Evolutionary conservation across 1,284 basidiomycete species (phyloP).

Genomic region (Puccinia coronata): DNA sequence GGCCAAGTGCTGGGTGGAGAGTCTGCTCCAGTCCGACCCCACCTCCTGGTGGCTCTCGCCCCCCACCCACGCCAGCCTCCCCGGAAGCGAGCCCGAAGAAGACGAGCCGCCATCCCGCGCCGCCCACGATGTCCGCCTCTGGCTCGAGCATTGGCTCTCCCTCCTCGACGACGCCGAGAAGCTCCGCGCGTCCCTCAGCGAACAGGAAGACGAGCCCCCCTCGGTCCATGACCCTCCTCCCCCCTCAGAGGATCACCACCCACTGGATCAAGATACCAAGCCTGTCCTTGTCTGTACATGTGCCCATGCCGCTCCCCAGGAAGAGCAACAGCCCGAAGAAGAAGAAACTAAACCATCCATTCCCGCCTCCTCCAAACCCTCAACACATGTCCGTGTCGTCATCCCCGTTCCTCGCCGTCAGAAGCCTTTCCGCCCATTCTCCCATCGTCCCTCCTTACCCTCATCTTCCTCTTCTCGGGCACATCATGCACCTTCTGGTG

Average conservation of each 20-base stretch:
- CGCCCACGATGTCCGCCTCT: not conserved
- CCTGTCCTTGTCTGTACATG: not conserved
- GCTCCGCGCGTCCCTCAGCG: not conserved
- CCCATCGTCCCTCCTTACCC: no score
- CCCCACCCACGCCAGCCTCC: not conserved
- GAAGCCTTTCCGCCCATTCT: no score
- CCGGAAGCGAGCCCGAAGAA: not conserved
- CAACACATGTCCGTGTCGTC: not conserved
- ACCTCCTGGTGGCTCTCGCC: not conserved
- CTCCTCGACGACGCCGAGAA: not conserved
- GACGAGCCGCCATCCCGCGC: not conserved
- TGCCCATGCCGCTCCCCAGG: not conserved
- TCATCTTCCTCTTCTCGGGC: no score
- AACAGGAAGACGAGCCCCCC: not conserved
- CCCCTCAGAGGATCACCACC: no score
- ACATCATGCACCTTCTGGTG: no score
- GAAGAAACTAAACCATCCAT: not conserved
- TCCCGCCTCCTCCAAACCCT: not conserved
- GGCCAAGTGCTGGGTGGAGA: conserved; percentile 1
- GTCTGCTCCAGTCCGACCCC: conserved; percentile 20
- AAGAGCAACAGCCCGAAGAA: no score
- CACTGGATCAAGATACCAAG: not conserved
- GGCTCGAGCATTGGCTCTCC: conserved; percentile 18
- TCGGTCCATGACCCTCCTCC: not conserved
- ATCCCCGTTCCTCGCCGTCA: not conserved